Evolutionary conservation across 1,139 yeast species (phyloP).

Genomic region (Geotrichum carabidarum): DNA sequence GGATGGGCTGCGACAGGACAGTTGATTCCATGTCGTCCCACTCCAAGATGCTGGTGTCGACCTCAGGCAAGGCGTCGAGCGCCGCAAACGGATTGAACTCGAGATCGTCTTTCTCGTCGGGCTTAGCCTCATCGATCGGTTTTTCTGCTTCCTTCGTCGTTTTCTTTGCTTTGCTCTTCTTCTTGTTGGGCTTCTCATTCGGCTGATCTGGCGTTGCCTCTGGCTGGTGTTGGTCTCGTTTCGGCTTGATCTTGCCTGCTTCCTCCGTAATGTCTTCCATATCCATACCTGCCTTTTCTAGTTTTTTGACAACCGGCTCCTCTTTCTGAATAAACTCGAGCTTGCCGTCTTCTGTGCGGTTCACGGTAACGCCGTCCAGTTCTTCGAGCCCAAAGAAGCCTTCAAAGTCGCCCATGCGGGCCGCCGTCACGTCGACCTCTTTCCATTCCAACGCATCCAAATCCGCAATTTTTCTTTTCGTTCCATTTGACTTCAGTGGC

Average conservation of each 20-base stretch:
- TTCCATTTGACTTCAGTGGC: neutral
- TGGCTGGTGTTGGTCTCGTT: neutral
- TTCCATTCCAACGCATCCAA: slow-evolving; percentile 55
- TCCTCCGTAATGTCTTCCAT: slow-evolving; percentile 25
- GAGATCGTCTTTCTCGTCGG: slow-evolving; percentile 19
- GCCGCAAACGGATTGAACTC: slow-evolving; percentile 19
- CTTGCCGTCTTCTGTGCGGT: slow-evolving; percentile 55
- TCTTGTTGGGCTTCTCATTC: slow-evolving; percentile 18
- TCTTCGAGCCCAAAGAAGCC: slow-evolving; percentile 93
- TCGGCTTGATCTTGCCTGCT: slow-evolving; percentile 25
- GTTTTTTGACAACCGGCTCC: slow-evolving; percentile 22
- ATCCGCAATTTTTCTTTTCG: slow-evolving; percentile 10
- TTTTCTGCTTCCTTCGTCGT: slow-evolving; percentile 17
- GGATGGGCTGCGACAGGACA: slow-evolving; percentile 48
- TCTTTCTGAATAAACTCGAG: slow-evolving; percentile 51
- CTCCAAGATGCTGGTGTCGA: slow-evolving; percentile 25
- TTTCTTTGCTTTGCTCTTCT: slow-evolving; percentile 26
- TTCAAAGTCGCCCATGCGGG: slow-evolving; percentile 72
- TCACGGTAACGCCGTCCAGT: slow-evolving; percentile 83
- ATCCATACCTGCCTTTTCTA: slow-evolving; percentile 16
- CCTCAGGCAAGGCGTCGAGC: slow-evolving; percentile 26
- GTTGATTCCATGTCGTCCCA: slow-evolving; percentile 27
- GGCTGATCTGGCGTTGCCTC: neutral
- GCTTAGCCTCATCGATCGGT: slow-evolving; percentile 15
- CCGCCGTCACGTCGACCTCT: slow-evolving; percentile 70